Evolutionary conservation across 2,329 filamentous ascomycete genomes (phyloP).

Genomic region (Trichoderma sp.): DNA sequence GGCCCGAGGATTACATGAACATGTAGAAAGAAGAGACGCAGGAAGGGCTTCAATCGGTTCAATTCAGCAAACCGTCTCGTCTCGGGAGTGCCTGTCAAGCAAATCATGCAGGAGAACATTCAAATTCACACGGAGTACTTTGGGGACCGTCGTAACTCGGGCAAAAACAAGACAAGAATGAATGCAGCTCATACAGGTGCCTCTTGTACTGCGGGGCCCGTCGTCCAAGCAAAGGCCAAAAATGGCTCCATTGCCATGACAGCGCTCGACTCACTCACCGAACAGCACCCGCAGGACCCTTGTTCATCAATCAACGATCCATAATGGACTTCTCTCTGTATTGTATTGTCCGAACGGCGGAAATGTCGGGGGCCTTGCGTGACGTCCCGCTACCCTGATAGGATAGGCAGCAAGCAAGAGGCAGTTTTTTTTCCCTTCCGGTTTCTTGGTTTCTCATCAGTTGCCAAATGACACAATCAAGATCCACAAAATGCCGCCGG

Average conservation of each 20-base stretch:
- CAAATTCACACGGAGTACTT: background rate
- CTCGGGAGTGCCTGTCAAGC: background rate
- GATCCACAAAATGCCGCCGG: slow-evolving; percentile 5
- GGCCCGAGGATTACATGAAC: background rate
- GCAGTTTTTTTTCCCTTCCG: background rate
- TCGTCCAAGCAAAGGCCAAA: background rate
- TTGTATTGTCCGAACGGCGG: background rate
- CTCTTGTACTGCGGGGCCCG: background rate
- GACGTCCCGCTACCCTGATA: background rate
- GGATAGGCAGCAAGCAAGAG: background rate
- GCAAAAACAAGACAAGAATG: background rate
- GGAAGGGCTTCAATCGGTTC: background rate
- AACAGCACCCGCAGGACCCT: background rate
- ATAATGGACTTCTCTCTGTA: background rate
- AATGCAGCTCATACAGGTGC: background rate
- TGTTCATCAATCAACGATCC: background rate
- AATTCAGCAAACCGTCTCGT: background rate
- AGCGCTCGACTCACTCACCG: slow-evolving; percentile 13
- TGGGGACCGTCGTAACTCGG: background rate
- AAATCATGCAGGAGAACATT: background rate
- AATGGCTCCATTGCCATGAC: slow-evolving; percentile 9
- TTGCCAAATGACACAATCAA: slow-evolving; percentile 12
- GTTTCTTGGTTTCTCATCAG: background rate
- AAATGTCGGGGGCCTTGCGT: background rate
- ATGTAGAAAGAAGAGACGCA: background rate